Evolutionary conservation across 305 asterid genomes (phyloP), one percentile per base, ranked within the genome.

Genomic region (Petunia hybrid): DNA sequence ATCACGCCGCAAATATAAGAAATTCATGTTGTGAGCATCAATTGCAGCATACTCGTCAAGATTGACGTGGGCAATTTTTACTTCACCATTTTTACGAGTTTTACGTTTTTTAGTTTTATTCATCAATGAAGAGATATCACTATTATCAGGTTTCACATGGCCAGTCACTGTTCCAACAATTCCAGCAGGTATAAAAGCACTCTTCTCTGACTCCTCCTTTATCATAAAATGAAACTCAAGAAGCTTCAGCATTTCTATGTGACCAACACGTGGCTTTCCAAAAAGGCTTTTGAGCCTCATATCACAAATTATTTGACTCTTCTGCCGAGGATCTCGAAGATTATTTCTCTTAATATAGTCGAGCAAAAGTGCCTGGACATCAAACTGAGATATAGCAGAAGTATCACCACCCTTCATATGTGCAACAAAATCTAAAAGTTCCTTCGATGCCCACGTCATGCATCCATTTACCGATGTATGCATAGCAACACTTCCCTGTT

Each of bases 201-300:
- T 89, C 43, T 90, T 91, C 85, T 84, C 86, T 63, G 92, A 75
- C 69, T 89, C 91, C 83, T 91, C 97, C 87, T 89, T 90, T 41
- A 80, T 83, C 74, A 87, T 92, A 85, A 90, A 87, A 88, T 97
- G 99, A 87, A 74, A 90, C 82, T 94, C 97, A 2, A 97, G 92
- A 89, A 97, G 98, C 91, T 97, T 92, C 79, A 94, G 86, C 98
- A 94, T 97, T 87, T 97, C 98, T 67, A 92, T 88, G 83, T 92
- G 98, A 76, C 97, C 97, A 80, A 97, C 95, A 36, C 96, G 91
- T 74, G 92, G 89, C 88, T 92, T 97, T 81, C 98, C 92, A 80
- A 97, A 97, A 68, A 97, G 85, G 85, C 84, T 93, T 77, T 84
- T 89, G 40, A 97, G 97, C 91, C 93, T 92, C 35, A 59, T 81